Conservation (phyloP, 805 yeast genomes). For the Tetrapisispora taiwanensis region DNA sequence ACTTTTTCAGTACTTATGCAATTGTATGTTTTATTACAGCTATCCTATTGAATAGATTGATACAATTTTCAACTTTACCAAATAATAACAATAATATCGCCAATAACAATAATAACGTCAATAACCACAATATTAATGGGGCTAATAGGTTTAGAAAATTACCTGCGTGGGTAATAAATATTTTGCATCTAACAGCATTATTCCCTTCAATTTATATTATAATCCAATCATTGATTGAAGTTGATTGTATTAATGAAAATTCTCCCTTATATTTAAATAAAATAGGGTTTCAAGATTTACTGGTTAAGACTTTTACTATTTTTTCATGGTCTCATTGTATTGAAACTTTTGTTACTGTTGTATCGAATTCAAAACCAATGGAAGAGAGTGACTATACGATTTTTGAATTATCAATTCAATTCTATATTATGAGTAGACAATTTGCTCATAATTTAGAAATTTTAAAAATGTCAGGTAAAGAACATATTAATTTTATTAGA, state of each 20-base stretch:
- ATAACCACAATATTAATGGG: neutral
- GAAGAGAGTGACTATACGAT: slow-evolving; percentile 23
- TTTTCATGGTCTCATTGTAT: slow-evolving; percentile 36
- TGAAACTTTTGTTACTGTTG: slow-evolving; percentile 44
- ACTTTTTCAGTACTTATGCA: slow-evolving; percentile 42
- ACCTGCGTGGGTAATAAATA: slow-evolving; percentile 23
- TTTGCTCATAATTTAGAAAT: neutral
- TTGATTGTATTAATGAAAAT: neutral
- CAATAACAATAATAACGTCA: neutral
- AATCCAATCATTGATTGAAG: slow-evolving; percentile 35
- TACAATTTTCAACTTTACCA: slow-evolving; percentile 46
- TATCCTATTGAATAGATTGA: slow-evolving; percentile 45
- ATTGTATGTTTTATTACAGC: slow-evolving; percentile 49
- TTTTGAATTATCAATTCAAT: slow-evolving; percentile 23
- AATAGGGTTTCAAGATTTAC: neutral
- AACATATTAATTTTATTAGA: neutral
- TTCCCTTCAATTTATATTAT: slow-evolving; percentile 32
- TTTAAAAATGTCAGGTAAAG: neutral
- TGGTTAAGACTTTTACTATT: slow-evolving; percentile 5
- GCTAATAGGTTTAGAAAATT: neutral
- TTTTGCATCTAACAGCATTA: slow-evolving; percentile 25
- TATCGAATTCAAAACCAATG: slow-evolving; percentile 30
- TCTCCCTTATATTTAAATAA: neutral
- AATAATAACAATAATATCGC: neutral
- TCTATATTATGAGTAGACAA: slow-evolving; percentile 11